Conservation (phyloP, 1,284 basidiomycete genomes). For the Sanghuangporus baumii region DNA sequence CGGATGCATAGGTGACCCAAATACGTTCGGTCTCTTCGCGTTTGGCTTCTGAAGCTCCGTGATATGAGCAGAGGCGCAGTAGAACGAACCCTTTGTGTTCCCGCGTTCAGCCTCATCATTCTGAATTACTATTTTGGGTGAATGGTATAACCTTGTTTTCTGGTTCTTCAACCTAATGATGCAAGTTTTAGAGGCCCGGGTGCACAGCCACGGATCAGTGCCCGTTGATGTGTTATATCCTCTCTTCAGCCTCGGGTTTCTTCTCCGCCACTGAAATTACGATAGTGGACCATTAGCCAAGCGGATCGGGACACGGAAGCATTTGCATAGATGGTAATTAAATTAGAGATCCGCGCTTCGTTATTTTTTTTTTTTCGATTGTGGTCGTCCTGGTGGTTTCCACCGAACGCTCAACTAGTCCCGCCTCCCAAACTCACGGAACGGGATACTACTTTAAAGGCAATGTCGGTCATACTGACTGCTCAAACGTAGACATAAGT, state of each 20-base stretch:
- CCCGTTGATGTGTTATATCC: background rate
- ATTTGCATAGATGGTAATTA: background rate
- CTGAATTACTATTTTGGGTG: background rate
- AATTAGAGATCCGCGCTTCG: background rate
- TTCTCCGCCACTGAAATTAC: slow-evolving; percentile 2
- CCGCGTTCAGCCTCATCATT: background rate
- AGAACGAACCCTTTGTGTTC: background rate
- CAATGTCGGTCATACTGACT: too few relatives aligned
- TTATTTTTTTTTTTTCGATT: background rate
- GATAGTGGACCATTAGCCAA: background rate
- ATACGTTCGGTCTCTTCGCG: background rate
- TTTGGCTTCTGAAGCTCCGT: background rate
- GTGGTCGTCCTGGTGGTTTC: too few relatives aligned
- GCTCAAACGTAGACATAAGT: too few relatives aligned
- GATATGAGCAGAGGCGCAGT: slow-evolving; percentile 3
- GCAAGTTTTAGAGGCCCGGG: background rate
- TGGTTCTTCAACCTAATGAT: background rate
- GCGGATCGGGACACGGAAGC: background rate
- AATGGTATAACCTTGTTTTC: background rate
- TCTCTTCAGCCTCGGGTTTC: background rate
- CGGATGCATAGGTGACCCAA: slow-evolving; percentile 5
- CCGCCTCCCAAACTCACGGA: too few relatives aligned
- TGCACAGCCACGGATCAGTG: background rate
- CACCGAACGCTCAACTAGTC: too few relatives aligned
- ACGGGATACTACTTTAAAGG: too few relatives aligned